Base-by-base conservation (phyloP, 345 rosid species). In the Eucalyptus erythrocorys region DNA sequence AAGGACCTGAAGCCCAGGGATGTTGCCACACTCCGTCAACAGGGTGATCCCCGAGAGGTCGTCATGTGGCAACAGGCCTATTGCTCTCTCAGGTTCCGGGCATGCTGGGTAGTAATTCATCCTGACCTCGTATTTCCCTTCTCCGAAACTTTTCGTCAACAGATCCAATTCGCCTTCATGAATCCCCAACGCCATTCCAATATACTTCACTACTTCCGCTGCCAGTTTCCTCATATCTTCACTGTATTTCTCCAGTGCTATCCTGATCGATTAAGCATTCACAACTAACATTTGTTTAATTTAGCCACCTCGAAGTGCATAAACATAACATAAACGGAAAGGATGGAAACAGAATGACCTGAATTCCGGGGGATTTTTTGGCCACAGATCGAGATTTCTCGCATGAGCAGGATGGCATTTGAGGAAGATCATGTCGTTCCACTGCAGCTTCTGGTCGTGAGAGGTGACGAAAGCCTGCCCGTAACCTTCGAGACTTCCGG, bases 381-480 rank as follows among this genome's bases (percentile, higher is more conserved):
- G 92, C 91, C 92, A 91, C 55, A 89, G 76, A 19, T 88, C 90
- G 22, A 88, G 71, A 24, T 88, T 89, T 89, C 91, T 81, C 30
- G 85, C 45, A 27, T 88, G 71, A 34, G 49, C 4, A 50, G 92
- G 92, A 37, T 88, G 82, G 48, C 88, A 85, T 86, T 88, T 88
- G 89, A 91, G 91, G 87, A 91, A 91, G 81, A 91, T 80, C 92
- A 82, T 89, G 82, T 91, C 91, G 42, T 88, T 89, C 91, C 92
- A 88, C 24, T 89, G 89, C 47, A 89, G 89, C 88, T 89, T 91
- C 55, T 89, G 91, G 34, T 91, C 86, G 86, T 89, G 88, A 17
- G 92, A 91, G 85, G 92, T 91, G 55, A 91, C 86, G 80, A 91
- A 91, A n/a, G 91, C 91, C 15, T 91, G 90, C 59, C 91, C 92